Evolutionary conservation across 2,329 filamentous ascomycete genomes (phyloP), one percentile per base, ranked within the genome.

Genomic region (Ceratocystis destructans): DNA sequence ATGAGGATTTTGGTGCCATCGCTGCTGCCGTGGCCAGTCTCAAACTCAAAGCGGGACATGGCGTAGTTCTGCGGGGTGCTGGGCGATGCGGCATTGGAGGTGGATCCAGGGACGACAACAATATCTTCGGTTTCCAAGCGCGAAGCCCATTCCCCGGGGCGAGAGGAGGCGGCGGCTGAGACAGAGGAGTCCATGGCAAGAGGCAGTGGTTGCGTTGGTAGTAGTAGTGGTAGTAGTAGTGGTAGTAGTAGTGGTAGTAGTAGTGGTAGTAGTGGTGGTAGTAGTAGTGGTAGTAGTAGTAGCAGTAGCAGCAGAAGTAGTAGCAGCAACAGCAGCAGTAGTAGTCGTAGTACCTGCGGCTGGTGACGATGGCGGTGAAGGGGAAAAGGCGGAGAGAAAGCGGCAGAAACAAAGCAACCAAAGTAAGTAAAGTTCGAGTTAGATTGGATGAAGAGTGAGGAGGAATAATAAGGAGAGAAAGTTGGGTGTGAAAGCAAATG

Each of bases 1-100:
- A 96, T 94, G 71, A 96, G 78, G 69, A 96, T 87, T 78, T 96
- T 96, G 69, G 90, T 95, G 50, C 90, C 90, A 70, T 92, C 87
- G 71, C 90, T 89, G 62, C 85, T 87, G 73, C 83, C 83, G 31
- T 68, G 66, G 45, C 86, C 87, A 0, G 83, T 80, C 75, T 92
- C 88, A 73, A 96, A 95, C 74, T 96, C 91, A 76, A 95, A 96
- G 68, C 91, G 86, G 59, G 90, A 50, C 61, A 68, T 64, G 53
- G 67, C 64, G 48, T 65, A 65, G 66, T 46, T 65, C 22, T 65
- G 66, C n/a, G 64, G 66, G 17, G 66, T 64, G n/a, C 66, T 61
- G 20, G 66, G 53, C 31, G 66, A 64, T 20, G 22, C 61, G 17
- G 46, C 50, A 41, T 61, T 62, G 33, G 61, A 31, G 46, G 25